Evolutionary conservation across 2,329 filamentous ascomycete species (phyloP).

Genomic region (Phialophora macrospora): DNA sequence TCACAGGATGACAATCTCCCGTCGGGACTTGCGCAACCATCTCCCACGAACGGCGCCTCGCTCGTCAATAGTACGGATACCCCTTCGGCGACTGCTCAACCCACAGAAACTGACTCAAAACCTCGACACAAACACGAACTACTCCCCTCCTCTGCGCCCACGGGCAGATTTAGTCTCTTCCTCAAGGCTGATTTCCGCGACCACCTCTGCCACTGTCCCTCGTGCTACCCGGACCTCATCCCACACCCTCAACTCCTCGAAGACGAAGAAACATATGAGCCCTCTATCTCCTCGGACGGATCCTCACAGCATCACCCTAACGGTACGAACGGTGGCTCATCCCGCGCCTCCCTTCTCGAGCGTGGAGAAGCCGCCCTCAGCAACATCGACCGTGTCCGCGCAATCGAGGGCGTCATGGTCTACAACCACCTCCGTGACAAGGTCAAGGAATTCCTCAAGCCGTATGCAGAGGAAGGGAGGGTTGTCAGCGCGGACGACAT

Average conservation of each 20-base stretch:
- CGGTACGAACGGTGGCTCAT: slow-evolving; percentile 50
- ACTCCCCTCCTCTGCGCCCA: slow-evolving; percentile 61
- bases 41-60: slow-evolving; percentile 28
- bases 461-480: slow-evolving; percentile 88
- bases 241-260: slow-evolving; percentile 82
- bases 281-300: slow-evolving; percentile 72
- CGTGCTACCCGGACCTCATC: slow-evolving; percentile 76
- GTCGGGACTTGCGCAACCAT: slow-evolving; percentile 41
- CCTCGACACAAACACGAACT: slow-evolving; percentile 64
- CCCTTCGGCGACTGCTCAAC: slow-evolving; percentile 28
- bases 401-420: slow-evolving; percentile 96
- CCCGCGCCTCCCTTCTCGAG: slow-evolving; percentile 82
- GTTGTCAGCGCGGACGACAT: slow-evolving; percentile 93
- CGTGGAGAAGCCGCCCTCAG: slow-evolving; percentile 90
- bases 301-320: slow-evolving; percentile 56
- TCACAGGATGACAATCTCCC: slow-evolving; percentile 53
- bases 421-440: slow-evolving; percentile 97
- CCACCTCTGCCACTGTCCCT: slow-evolving; percentile 77
- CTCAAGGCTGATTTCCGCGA: slow-evolving; percentile 78
- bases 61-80: slow-evolving; percentile 10
- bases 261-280: slow-evolving; percentile 93
- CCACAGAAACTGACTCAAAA: slow-evolving; percentile 29
- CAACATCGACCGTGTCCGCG: slow-evolving; percentile 88
- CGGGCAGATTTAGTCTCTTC: slow-evolving; percentile 77
- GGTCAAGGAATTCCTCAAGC: slow-evolving; percentile 90